phyloP scores from a whole-genome alignment of 805 yeast species.

The Saccharomycopsis capsularis region DNA sequence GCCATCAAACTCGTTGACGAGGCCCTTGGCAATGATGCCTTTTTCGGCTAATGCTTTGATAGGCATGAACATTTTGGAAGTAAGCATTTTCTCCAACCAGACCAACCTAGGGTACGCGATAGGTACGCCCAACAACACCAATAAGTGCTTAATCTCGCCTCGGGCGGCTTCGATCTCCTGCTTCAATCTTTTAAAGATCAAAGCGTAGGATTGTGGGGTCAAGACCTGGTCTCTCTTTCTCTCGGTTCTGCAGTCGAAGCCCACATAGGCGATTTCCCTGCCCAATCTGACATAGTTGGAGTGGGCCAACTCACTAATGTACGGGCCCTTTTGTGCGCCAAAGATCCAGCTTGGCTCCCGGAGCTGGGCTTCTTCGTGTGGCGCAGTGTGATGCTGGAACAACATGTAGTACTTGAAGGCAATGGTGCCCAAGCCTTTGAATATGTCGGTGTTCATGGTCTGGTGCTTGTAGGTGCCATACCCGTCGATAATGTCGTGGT shows the following conservation, averaged over 20 bases:
- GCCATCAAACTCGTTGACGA: constrained; percentile 90
- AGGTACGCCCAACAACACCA: constrained; percentile 88
- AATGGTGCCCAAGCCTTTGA: constrained; percentile 62
- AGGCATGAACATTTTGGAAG: constrained; percentile 57
- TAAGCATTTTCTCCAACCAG: constrained; percentile 75
- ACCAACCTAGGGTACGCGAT: constrained; percentile 91
- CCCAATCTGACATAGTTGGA: constrained; percentile 74
- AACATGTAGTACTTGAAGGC: constrained; percentile 86
- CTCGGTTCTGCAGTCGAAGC: constrained; percentile 92
- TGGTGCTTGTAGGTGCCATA: constrained; percentile 78
- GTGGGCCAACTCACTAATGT: constrained; percentile 56
- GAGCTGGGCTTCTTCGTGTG: constrained; percentile 36
- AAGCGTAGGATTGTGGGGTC: constrained; percentile 46
- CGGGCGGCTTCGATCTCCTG: constrained; percentile 39
- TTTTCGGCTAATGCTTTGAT: constrained; percentile 51
- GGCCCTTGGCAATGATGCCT: constrained; percentile 59
- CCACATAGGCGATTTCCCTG: constrained; percentile 59
- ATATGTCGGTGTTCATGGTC: constrained; percentile 68
- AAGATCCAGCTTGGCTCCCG: constrained; percentile 55
- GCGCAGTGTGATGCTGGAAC: constrained; percentile 77
- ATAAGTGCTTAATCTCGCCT: constrained; percentile 61
- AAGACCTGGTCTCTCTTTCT: constrained; percentile 58
- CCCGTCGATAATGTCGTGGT: constrained; percentile 95
- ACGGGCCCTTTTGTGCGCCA: constrained; percentile 56
- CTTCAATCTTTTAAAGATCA: constrained; percentile 52